phyloP scores from a whole-genome alignment of 345 rosid species.

The Boechera divaricarpa region DNA sequence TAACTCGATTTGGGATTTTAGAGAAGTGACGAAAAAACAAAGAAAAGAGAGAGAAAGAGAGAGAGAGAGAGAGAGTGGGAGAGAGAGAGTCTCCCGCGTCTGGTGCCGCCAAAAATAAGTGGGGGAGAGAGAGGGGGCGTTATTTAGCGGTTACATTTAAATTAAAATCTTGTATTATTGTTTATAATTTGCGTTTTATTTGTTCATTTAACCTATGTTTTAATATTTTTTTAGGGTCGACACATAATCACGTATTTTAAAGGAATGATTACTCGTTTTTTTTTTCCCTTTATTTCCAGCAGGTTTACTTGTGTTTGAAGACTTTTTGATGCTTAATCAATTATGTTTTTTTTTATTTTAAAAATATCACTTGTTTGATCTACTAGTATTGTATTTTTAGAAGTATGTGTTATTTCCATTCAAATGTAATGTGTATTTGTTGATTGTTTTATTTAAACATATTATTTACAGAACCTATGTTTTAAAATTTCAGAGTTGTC shows the following conservation, averaged over 20 bases:
- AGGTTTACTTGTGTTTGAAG: constrained; percentile 44
- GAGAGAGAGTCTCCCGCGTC: constrained; percentile 57
- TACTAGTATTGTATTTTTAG: not conserved
- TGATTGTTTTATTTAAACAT: not conserved
- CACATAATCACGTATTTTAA: constrained; percentile 15
- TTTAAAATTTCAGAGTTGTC: not conserved
- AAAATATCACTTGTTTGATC: not conserved
- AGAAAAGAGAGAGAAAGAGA: not conserved
- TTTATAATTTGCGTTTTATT: constrained; percentile 14
- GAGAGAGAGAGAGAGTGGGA: constrained; percentile 1
- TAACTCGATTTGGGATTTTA: constrained; percentile 27
- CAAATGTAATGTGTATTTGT: not conserved
- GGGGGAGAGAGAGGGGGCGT: constrained; percentile 59
- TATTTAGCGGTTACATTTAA: constrained; percentile 57
- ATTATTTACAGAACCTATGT: not conserved
- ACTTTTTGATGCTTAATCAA: constrained; percentile 41
- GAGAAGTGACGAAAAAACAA: constrained; percentile 39
- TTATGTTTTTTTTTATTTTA: constrained; percentile 16
- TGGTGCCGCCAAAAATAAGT: constrained; percentile 88
- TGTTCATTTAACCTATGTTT: constrained; percentile 2
- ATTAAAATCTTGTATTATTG: not conserved
- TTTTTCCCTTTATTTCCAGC: not conserved
- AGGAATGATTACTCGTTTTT: constrained; percentile 33
- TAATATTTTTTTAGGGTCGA: not conserved
- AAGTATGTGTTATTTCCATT: not conserved